Conservation (phyloP, 2,329 filamentous ascomycete genomes). For the Alternaria longipes region DNA sequence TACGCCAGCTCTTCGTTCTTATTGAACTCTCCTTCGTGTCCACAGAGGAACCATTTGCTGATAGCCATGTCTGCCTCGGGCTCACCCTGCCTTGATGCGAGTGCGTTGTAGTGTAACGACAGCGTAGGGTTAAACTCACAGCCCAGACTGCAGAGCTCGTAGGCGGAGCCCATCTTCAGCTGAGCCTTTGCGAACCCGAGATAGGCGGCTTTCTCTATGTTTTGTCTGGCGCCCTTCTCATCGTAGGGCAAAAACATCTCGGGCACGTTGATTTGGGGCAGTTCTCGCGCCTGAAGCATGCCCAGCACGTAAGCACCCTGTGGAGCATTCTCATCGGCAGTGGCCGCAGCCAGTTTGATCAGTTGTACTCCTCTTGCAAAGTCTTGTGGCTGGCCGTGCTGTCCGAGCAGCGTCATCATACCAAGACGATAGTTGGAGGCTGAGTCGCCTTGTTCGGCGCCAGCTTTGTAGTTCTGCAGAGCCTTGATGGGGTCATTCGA, state of each 20-base stretch:
- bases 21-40: conserved; percentile 87
- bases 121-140: conserved; percentile 95
- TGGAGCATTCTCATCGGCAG: conserved; percentile 93
- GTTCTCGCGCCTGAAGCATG: conserved; percentile 89
- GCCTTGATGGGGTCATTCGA: conserved; percentile 93
- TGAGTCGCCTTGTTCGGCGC: conserved; percentile 82
- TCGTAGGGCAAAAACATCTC: conserved; percentile 75
- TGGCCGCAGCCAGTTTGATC: conserved; percentile 83
- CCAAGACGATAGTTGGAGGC: conserved; percentile 87
- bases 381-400: conserved; percentile 89
- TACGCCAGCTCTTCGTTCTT: conserved; percentile 97
- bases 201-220: conserved; percentile 96
- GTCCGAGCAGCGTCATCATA: conserved; percentile 96
- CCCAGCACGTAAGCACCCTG: conserved; percentile 96
- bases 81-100: conserved; percentile 91
- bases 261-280: conserved; percentile 89
- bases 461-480: conserved; percentile 86
- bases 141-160: conserved; percentile 90
- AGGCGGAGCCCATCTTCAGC: conserved; percentile 95
- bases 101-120: conserved; percentile 93
- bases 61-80: conserved; percentile 94
- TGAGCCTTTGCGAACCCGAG: conserved; percentile 96
- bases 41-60: conserved; percentile 98
- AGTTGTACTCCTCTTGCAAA: conserved; percentile 79
- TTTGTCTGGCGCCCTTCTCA: conserved; percentile 77